These are phyloP conservation scores for Dinochytrium kinnereticum DNA, from an alignment of 371 early-diverging fungal species.

Conservation along the genomic window DNA sequence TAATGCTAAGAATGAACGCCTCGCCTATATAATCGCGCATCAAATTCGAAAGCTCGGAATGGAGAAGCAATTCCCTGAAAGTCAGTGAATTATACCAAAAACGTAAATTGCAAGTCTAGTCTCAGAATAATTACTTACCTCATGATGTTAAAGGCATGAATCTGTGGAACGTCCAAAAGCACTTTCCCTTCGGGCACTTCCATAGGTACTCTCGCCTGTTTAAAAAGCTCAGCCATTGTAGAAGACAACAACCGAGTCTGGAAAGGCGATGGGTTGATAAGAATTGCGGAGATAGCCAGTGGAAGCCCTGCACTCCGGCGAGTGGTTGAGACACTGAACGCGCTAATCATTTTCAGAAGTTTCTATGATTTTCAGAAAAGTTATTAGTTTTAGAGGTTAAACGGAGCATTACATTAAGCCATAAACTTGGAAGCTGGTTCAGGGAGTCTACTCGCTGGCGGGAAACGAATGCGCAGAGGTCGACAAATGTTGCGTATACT, in stretches of 20 bases:
- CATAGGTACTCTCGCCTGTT: slow-evolving; percentile 61
- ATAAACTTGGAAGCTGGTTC: slow-evolving; percentile 60
- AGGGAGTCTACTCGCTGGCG: slow-evolving; percentile 55
- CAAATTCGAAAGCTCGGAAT: slow-evolving; percentile 72
- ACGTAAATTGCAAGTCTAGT: slow-evolving; percentile 22
- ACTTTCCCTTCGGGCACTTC: slow-evolving; percentile 12
- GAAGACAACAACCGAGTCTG: slow-evolving; percentile 61
- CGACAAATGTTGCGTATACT: slow-evolving; percentile 79
- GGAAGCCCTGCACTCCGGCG: slow-evolving; percentile 94
- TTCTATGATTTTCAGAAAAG: slow-evolving; percentile 49
- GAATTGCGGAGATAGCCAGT: slow-evolving; percentile 81
- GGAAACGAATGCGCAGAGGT: slow-evolving; percentile 70
- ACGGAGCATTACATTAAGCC: slow-evolving; percentile 63
- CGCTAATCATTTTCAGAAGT: slow-evolving; percentile 51
- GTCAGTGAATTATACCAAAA: background rate
- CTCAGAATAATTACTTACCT: slow-evolving; percentile 45
- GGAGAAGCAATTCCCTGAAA: slow-evolving; percentile 67
- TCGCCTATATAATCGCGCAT: slow-evolving; percentile 77
- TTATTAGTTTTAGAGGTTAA: too few species aligned
- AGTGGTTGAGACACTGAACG: slow-evolving; percentile 78
- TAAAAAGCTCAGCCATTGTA: slow-evolving; percentile 72
- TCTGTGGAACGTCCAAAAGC: slow-evolving; percentile 48
- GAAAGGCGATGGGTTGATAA: slow-evolving; percentile 73
- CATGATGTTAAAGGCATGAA: slow-evolving; percentile 89
- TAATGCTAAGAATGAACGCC: slow-evolving; percentile 77